Evolutionary conservation across 2,329 filamentous ascomycete species (phyloP).

Genomic region (Fusarium zealandicum): DNA sequence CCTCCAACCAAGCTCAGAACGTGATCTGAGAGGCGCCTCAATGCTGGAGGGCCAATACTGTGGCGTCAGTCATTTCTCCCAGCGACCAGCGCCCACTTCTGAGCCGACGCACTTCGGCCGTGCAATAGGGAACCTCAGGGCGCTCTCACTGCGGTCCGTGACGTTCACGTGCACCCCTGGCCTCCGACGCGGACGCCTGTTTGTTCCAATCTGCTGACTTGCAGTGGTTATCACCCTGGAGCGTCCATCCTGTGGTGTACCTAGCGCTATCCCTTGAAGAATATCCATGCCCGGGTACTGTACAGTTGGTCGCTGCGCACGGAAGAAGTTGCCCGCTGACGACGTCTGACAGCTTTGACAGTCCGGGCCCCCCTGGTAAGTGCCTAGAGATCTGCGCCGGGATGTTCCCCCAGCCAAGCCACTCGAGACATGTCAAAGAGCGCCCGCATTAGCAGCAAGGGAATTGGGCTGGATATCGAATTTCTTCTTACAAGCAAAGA

Average conservation of each 20-base stretch:
- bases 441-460: background rate
- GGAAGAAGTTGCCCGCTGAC: no score
- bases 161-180: conserved; percentile 7
- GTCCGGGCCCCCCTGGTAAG: conserved; percentile 26
- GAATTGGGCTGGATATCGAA: no score
- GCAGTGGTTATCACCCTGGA: background rate
- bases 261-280: no score
- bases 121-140: background rate
- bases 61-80: conserved; percentile 17
- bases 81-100: background rate
- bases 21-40: background rate
- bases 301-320: conserved; percentile 6
- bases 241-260: no score
- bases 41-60: background rate
- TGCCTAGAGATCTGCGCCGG: conserved; percentile 31
- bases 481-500: no score
- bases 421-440: background rate
- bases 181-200: conserved; percentile 11
- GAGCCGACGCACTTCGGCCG: conserved; percentile 3
- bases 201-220: conserved; percentile 1
- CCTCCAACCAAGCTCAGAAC: background rate
- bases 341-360: conserved; percentile 34
- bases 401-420: conserved; percentile 21
- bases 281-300: no score
- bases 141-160: background rate